A percentile compares a stretch with the other conserved stretches of the same genome.
Conservation (phyloP, 1,284 basidiomycete genomes). For the Moesziomyces sp. region DNA sequence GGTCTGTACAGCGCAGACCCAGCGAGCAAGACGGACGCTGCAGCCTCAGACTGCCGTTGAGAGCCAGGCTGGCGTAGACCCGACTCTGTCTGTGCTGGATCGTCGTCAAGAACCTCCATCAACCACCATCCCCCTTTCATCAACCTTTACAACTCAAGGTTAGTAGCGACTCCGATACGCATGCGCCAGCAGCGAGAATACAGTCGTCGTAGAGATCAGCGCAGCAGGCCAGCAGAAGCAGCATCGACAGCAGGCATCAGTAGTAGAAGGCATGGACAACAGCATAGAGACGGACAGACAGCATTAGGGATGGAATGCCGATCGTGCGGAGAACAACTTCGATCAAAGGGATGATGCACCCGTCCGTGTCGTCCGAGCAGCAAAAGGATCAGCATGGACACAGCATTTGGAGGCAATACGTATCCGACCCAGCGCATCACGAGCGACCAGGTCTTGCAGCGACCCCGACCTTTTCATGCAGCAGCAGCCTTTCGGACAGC, state of each 20-base stretch:
- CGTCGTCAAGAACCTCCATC: constrained; percentile 21
- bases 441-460: too few relatives aligned
- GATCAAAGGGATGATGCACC: too few relatives aligned
- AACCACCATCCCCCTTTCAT: constrained; percentile 33
- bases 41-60: neutral
- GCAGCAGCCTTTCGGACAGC: too few relatives aligned
- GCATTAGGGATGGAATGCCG: too few relatives aligned
- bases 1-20: too few relatives aligned
- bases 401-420: too few relatives aligned
- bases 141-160: constrained; percentile 44
- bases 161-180: constrained; percentile 12
- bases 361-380: too few relatives aligned
- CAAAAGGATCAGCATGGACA: too few relatives aligned
- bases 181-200: constrained; percentile 4
- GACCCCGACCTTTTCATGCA: too few relatives aligned
- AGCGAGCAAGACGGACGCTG: too few relatives aligned
- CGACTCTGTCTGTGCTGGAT: neutral
- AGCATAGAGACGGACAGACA: neutral
- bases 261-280: neutral
- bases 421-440: too few relatives aligned
- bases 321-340: neutral
- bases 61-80: neutral
- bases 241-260: neutral
- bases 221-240: neutral
- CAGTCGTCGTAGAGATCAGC: neutral